phyloP scores from a whole-genome alignment of 2,329 filamentous ascomycete species.

The Fusarium brachygibbosum region DNA sequence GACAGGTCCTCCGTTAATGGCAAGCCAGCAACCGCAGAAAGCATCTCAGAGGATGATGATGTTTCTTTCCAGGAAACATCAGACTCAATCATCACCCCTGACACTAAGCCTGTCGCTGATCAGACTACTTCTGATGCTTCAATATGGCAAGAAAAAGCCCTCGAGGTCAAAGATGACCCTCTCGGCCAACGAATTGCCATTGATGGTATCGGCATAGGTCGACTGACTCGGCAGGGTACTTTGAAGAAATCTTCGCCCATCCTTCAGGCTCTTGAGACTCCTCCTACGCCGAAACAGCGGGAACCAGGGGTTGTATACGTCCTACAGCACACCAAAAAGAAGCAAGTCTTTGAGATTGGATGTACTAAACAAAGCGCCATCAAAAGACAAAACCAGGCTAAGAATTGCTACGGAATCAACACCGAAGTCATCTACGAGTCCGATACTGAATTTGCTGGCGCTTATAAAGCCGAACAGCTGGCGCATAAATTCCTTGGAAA shows the following conservation, averaged over 20 bases:
- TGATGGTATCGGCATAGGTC: conserved; percentile 1
- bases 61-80: not conserved
- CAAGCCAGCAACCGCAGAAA: not conserved
- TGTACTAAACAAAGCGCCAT: conserved; percentile 6
- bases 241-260: conserved; percentile 7
- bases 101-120: not conserved
- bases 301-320: conserved; percentile 21
- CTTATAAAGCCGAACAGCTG: conserved; percentile 23
- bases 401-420: conserved; percentile 19
- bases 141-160: not conserved
- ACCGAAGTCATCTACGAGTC: conserved; percentile 23
- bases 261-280: not conserved
- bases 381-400: not conserved
- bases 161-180: not conserved
- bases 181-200: not conserved
- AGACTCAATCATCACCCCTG: not conserved
- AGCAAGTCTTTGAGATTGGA: conserved; percentile 24
- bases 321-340: conserved; percentile 7
- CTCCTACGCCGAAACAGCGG: not conserved
- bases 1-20: too few relatives aligned
- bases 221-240: conserved; percentile 15
- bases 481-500: conserved; percentile 2
- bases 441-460: not conserved
- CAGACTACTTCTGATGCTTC: not conserved
- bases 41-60: not conserved